Conservation (phyloP, 176 grass and related monocot species). For the Hyparrhenia diplandra region DNA sequence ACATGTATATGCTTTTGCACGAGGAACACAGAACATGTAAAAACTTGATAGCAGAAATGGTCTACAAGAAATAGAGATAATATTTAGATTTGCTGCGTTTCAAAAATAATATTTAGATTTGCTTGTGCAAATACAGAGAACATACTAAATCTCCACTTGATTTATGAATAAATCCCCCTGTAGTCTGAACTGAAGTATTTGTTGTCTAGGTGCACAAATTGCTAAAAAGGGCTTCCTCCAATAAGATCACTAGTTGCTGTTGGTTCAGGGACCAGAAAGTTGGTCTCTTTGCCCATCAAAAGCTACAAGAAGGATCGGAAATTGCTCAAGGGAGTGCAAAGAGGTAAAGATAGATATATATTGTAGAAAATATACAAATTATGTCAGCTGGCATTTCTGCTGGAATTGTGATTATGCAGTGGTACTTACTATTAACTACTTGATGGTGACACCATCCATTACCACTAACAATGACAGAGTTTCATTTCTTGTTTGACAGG, state of each 20-base stretch:
- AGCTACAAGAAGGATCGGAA: slow-evolving; percentile 97
- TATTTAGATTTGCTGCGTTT: too few relatives aligned
- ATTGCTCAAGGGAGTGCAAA: slow-evolving; percentile 96
- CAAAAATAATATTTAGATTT: not conserved
- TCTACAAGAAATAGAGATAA: not conserved
- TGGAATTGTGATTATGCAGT: slow-evolving; percentile 20
- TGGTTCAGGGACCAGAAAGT: slow-evolving; percentile 87
- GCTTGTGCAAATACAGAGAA: not conserved
- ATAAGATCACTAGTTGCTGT: slow-evolving; percentile 93
- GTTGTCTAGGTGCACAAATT: slow-evolving; percentile 86
- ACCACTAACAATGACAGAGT: not conserved
- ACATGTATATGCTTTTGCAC: slow-evolving; percentile 4
- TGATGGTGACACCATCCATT: not conserved
- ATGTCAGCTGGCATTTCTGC: slow-evolving; percentile 2
- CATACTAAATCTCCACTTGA: not conserved
- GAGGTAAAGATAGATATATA: slow-evolving; percentile 57
- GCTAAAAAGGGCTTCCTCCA: slow-evolving; percentile 83
- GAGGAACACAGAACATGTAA: not conserved
- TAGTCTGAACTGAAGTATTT: slow-evolving; percentile 20
- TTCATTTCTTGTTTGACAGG: slow-evolving; percentile 46
- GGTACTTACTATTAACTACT: not conserved
- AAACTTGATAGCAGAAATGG: not conserved
- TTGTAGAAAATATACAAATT: not conserved
- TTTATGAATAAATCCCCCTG: not conserved
- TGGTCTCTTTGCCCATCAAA: slow-evolving; percentile 84